A percentile compares a stretch with the other conserved stretches of the same genome.
Conservation (phyloP, 2,329 filamentous ascomycete genomes). For the Colletotrichum sp. region DNA sequence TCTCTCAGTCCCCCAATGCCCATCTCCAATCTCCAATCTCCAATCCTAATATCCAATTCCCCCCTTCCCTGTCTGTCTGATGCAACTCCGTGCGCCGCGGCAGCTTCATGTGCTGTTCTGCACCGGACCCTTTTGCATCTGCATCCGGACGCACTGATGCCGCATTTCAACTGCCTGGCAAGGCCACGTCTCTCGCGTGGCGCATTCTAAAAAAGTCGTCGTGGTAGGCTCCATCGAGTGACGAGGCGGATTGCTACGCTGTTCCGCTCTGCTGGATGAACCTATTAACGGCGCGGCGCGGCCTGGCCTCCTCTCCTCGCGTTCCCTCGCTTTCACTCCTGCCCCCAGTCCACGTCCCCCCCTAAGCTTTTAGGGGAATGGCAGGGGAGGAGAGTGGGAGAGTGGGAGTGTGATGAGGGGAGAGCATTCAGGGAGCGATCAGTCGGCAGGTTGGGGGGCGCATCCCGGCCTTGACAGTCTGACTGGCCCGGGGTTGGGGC, state of each 20-base stretch:
- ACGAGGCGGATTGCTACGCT: background rate
- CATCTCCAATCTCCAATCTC: background rate
- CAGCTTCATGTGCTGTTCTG: background rate
- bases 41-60: background rate
- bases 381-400: background rate
- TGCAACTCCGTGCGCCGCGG: background rate
- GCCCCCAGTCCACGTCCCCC: background rate
- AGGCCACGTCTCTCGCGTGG: slow-evolving; percentile 8
- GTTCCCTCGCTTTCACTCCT: background rate
- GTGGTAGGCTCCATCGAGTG: background rate
- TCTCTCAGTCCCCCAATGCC: background rate
- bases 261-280: background rate
- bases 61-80: background rate
- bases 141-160: slow-evolving; percentile 5
- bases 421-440: background rate
- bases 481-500: background rate
- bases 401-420: background rate
- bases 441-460: background rate
- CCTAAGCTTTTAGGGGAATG: background rate
- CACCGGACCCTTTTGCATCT: background rate
- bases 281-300: background rate
- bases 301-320: background rate
- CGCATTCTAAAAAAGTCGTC: background rate
- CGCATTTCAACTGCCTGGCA: background rate
- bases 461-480: background rate